Base-by-base conservation (phyloP, 305 asterid species). In the Fraxinus angustifolia region DNA sequence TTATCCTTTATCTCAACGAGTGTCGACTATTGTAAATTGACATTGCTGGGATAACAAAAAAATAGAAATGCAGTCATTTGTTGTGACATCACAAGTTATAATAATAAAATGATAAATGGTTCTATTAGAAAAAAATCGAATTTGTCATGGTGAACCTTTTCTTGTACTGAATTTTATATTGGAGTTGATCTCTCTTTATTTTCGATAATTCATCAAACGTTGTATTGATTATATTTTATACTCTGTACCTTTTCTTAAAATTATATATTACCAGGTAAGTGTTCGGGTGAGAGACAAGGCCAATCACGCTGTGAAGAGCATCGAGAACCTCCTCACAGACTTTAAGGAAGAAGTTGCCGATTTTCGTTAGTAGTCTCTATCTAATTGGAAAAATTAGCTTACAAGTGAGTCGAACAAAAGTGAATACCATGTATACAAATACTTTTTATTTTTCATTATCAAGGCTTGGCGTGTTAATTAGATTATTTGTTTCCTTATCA, bases 251-350 rank as follows among this genome's bases (percentile, higher is more conserved):
- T 81, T 30, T 72, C 67, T 17, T 38, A 19, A 56, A 58, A 19
- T 58, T 58, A 58, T 65, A 16, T 50, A 26, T 65, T 26, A 23
- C 6, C 83, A 90, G 92, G 93, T 90, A 77, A 86, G 87, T 40
- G 91, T 90, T 79, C 88, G 93, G 30, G 89, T 87, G 30, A 80
- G 93, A 60, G 93, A 90, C 83, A 82, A 75, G 23, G 42, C 75
- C 35, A 83, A 83, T 48, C 89, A 82, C 23, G 65, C 84, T 2
- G 80, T 82, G 28, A 82, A 36, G 84, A 89, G 87, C 40, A 67
- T 89, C 6, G 92, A 87, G 0, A 89, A 88, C 76, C 86, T 90
- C 62, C 75, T 90, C 82, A 80, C 30, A 48, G 82, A 81, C 48
- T 90, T 89, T 81, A 89, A 86, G 86, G 85, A 83, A 0, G 89